Conservation (phyloP, 345 rosid genomes). For the Odontarrhena argentea region DNA sequence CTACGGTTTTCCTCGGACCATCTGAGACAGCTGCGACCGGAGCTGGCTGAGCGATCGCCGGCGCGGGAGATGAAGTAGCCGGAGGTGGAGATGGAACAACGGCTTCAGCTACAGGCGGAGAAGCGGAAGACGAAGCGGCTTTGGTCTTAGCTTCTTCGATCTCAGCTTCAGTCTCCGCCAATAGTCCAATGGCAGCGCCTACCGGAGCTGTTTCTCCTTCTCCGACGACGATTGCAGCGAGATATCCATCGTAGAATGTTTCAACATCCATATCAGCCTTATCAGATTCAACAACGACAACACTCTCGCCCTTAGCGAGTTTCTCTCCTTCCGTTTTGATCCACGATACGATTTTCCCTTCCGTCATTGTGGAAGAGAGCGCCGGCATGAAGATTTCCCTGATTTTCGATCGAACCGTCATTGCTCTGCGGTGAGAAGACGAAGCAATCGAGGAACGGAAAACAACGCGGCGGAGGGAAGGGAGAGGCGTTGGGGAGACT, state of each 20-base stretch:
- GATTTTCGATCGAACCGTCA: slow-evolving; percentile 71
- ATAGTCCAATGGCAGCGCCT: slow-evolving; percentile 78
- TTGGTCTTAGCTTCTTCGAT: slow-evolving; percentile 80
- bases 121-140: slow-evolving; percentile 53
- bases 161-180: slow-evolving; percentile 89
- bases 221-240: slow-evolving; percentile 90
- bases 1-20: slow-evolving; percentile 65
- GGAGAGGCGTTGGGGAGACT: slow-evolving; percentile 32
- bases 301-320: slow-evolving; percentile 90
- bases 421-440: slow-evolving; percentile 36
- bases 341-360: slow-evolving; percentile 98
- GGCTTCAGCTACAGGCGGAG: slow-evolving; percentile 37
- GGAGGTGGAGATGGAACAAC: slow-evolving; percentile 58
- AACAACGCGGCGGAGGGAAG: slow-evolving; percentile 38
- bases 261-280: slow-evolving; percentile 99
- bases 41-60: slow-evolving; percentile 45
- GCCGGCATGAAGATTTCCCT: slow-evolving; percentile 99
- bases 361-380: slow-evolving; percentile 98
- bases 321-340: slow-evolving; percentile 90
- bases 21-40: slow-evolving; percentile 39
- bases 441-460: slow-evolving; percentile 39
- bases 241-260: slow-evolving; percentile 90
- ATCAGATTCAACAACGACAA: slow-evolving; percentile 95
- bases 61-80: slow-evolving; percentile 50
- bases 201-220: slow-evolving; percentile 93